Conservation (phyloP, 2,329 filamentous ascomycete species). For the Pezicula rhizophila region DNA sequence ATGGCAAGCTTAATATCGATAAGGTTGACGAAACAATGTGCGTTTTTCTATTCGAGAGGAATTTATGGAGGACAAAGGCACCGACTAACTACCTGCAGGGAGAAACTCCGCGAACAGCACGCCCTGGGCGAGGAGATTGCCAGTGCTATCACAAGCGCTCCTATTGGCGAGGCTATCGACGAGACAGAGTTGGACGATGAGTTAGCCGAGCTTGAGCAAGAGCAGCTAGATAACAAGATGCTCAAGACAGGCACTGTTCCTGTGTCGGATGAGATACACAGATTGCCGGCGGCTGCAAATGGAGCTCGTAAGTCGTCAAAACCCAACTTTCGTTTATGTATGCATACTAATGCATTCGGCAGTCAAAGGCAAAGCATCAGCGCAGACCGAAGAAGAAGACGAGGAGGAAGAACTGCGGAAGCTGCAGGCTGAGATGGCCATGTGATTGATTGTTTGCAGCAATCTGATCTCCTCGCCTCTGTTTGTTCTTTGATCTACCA, state of each 20-base stretch:
- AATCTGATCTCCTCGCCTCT: conserved; percentile 9
- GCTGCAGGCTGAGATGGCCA: conserved; percentile 94
- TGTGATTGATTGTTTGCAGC: conserved; percentile 47
- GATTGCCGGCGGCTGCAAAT: conserved; percentile 68
- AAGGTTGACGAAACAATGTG: conserved; percentile 96
- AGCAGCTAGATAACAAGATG: conserved; percentile 90
- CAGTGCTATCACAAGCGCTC: conserved; percentile 70
- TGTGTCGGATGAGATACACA: conserved; percentile 69
- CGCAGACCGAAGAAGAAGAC: conserved; percentile 71
- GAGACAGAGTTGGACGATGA: conserved; percentile 83
- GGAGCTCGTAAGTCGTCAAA: conserved; percentile 61
- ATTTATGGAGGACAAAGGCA: conserved; percentile 8
- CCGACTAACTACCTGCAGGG: conserved; percentile 51
- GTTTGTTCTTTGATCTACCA: conserved; percentile 6
- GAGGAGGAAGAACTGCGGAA: conserved; percentile 93
- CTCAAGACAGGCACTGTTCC: conserved; percentile 81
- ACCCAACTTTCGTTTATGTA: conserved; percentile 2
- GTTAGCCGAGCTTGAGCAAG: conserved; percentile 81
- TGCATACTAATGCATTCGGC: conserved; percentile 11
- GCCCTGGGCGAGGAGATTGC: conserved; percentile 90
- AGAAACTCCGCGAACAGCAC: conserved; percentile 85
- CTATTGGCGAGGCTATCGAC: conserved; percentile 65
- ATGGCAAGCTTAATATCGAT: conserved; percentile 83
- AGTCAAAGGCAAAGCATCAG: conserved; percentile 46
- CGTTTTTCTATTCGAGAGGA: conserved; percentile 29